A percentile compares a stretch with the other conserved stretches of the same genome.
Conservation (phyloP, 768 basidiomycete species). For the Russula brevipes region DNA sequence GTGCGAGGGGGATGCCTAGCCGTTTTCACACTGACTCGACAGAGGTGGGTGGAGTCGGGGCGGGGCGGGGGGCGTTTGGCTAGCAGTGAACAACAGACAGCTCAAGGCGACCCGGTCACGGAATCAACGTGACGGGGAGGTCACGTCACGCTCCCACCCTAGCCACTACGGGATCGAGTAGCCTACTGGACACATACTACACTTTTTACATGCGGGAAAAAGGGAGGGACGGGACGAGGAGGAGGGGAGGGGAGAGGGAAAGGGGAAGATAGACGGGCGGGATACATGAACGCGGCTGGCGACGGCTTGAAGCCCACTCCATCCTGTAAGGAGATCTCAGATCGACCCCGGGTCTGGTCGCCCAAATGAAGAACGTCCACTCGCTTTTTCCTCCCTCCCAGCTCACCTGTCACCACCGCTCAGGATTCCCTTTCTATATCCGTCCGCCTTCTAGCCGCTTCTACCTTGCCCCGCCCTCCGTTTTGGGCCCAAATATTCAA, state of each 20-base stretch:
- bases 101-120: conserved; percentile 20
- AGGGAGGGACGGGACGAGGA: conserved; percentile 23
- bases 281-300: conserved; percentile 26
- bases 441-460: conserved; percentile 21
- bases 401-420: conserved; percentile 15
- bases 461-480: conserved; percentile 4
- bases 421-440: conserved; percentile 22
- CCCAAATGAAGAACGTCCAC: conserved; percentile 26
- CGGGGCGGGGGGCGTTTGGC: conserved; percentile 17
- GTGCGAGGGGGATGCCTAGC: not conserved
- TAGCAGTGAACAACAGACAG: conserved; percentile 18
- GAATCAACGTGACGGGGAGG: conserved; percentile 20
- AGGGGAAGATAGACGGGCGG: conserved; percentile 25
- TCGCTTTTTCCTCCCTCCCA: conserved; percentile 24
- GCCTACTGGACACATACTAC: conserved; percentile 13
- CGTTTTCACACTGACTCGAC: conserved; percentile 8
- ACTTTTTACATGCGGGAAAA: conserved; percentile 23
- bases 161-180: conserved; percentile 14
- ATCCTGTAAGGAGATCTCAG: conserved; percentile 27
- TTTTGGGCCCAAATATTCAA: conserved; percentile 2
- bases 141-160: conserved; percentile 26
- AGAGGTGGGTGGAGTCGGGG: conserved; percentile 3
- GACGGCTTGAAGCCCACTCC: conserved; percentile 26
- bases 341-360: conserved; percentile 26
- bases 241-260: conserved; percentile 23